phyloP scores from a whole-genome alignment of 2,329 filamentous ascomycete genomes.

The Neofusicoccum sp. region DNA sequence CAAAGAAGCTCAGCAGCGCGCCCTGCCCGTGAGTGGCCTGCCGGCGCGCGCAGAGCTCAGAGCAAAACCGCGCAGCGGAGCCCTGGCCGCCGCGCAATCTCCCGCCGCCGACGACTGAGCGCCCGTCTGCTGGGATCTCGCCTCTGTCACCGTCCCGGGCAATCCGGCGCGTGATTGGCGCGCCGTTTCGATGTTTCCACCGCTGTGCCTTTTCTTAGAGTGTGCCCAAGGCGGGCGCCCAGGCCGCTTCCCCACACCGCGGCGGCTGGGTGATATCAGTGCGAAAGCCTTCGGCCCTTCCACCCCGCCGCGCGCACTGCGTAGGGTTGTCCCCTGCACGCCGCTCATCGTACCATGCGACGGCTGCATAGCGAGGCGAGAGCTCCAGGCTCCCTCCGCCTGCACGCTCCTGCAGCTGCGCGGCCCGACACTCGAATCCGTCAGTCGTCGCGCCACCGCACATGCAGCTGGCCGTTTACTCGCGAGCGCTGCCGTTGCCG shows the following conservation, averaged over 20 bases:
- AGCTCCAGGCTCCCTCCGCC: slow-evolving; percentile 12
- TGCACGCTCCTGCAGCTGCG: slow-evolving; percentile 4
- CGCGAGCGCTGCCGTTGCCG: not conserved
- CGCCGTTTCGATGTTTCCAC: slow-evolving; percentile 14
- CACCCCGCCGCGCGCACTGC: slow-evolving; percentile 8
- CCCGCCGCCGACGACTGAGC: slow-evolving; percentile 10
- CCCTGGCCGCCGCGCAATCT: slow-evolving; percentile 5
- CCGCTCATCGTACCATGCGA: slow-evolving; percentile 10
- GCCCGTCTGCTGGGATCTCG: not conserved
- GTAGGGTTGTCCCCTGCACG: slow-evolving; percentile 8
- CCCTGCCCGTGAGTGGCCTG: slow-evolving; percentile 2
- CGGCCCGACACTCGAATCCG: slow-evolving; percentile 10
- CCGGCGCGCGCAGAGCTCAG: not conserved
- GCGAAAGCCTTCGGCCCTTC: slow-evolving; percentile 18
- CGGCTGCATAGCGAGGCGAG: slow-evolving; percentile 13
- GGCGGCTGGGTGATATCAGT: slow-evolving; percentile 19
- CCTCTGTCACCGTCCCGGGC: not conserved
- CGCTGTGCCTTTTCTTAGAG: slow-evolving; percentile 12
- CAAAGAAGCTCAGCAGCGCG: slow-evolving; percentile 3
- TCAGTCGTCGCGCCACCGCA: slow-evolving; percentile 7
- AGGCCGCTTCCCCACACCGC: slow-evolving; percentile 16
- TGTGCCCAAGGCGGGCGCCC: not conserved
- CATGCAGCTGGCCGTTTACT: slow-evolving; percentile 13
- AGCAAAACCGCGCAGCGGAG: not conserved
- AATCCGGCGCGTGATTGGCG: slow-evolving; percentile 4